Base-by-base conservation (phyloP, 257 asterid genomes). In the Buddleja alternifolia region DNA sequence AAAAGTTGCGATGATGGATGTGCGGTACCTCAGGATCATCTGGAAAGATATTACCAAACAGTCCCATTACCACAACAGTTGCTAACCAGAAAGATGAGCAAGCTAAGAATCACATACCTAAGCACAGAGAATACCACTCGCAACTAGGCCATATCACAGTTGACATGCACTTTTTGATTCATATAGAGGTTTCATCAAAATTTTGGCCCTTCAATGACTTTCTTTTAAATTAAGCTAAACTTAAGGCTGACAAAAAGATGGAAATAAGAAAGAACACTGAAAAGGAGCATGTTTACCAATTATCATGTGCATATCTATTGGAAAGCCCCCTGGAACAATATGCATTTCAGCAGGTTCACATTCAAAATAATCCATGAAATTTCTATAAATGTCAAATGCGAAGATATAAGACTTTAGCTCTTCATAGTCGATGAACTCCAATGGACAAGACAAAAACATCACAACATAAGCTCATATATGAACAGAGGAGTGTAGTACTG, bases 21-120 rank as follows among this genome's bases (percentile, higher is more conserved):
- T 69, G 95, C 47, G 93, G 78, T 66, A 69, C 81, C 66, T 87
- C 93, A 4, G 99, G 96, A 73, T 94, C 97, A 84, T 89, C 99
- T 94, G 90, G 78, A 72, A 52, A 67, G 34, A 70, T 67, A 70
- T 71, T 51, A 56, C 44, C 46, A 41, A 69, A 51, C 23, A 71
- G 69, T 45, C 46, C 65, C 61, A 68, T 42, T 71, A 40, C 67
- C 55, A 60, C 34, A 29, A 29, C 58, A 54, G 56, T 40, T 41
- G 63, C 67, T 69, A 78, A 48, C 52, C 52, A 75, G 45, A 25
- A 45, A 63, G 56, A 66, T 20, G 25, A 39, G 47, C 64, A 60
- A 32, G 70, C 41, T 57, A 47, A 59, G 53, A 57, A 72, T 29
- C 29, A 37, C n/a, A 19, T 20, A 63, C 17, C 61, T 16, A 48